Conservation (phyloP, 768 basidiomycete genomes). For the Pholiota molesta region DNA sequence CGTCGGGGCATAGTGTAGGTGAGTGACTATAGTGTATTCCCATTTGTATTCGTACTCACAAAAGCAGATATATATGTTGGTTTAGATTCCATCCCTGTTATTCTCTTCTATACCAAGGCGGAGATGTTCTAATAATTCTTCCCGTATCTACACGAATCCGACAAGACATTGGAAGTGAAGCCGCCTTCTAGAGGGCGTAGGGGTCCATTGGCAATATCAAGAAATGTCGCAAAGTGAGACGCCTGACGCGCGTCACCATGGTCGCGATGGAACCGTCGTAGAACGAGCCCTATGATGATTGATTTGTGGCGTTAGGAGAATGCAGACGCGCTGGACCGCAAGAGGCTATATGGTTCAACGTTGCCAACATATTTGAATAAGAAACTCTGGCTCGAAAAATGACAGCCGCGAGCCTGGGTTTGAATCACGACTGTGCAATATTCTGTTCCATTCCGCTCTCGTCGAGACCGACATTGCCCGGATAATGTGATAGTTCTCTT, state of each 20-base stretch:
- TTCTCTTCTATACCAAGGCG: background rate
- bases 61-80: background rate
- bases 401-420: background rate
- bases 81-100: constrained; percentile 1
- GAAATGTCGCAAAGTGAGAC: too few species aligned
- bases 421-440: background rate
- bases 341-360: too few species aligned
- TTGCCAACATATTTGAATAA: too few species aligned
- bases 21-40: background rate
- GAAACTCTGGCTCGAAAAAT: too few species aligned
- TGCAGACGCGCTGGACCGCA: too few species aligned
- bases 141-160: background rate
- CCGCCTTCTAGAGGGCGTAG: too few species aligned
- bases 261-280: too few species aligned
- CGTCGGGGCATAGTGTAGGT: background rate
- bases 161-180: background rate
- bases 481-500: background rate
- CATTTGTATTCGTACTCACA: background rate
- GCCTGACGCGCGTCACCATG: too few species aligned
- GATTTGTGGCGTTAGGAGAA: too few species aligned
- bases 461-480: background rate
- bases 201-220: too few species aligned
- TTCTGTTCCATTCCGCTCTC: background rate
- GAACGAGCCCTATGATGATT: too few species aligned
- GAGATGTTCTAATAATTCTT: background rate